Percentiles rank a stretch among this genome's conserved stretches.
Evolutionary conservation across 495 filamentous ascomycete species (phyloP).

Genomic region (Cryomyces antarcticus): DNA sequence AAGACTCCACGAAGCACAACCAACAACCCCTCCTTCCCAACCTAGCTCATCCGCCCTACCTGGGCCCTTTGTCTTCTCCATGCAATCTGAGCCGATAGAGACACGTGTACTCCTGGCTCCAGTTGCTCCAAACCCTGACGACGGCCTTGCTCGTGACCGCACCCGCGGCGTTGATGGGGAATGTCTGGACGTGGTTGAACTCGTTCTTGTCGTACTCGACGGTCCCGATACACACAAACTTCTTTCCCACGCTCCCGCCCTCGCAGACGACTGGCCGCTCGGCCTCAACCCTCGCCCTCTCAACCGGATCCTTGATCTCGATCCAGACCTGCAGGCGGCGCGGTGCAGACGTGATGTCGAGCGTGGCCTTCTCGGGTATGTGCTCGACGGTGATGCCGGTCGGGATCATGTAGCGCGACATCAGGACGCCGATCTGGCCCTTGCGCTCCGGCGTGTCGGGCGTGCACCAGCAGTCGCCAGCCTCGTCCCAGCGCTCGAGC

Average conservation of each 20-base stretch:
- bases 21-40: no score
- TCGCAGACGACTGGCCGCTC: not conserved
- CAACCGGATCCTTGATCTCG: conserved; percentile 17
- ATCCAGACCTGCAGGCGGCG: conserved; percentile 40
- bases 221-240: conserved; percentile 29
- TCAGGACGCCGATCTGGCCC: conserved; percentile 26
- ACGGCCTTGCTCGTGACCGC: conserved; percentile 25
- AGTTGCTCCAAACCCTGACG: conserved; percentile 31
- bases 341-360: conserved; percentile 35
- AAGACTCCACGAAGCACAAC: no score
- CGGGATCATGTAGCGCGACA: conserved; percentile 28
- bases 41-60: no score
- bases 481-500: conserved; percentile 34
- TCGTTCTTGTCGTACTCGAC: conserved; percentile 29
- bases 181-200: conserved; percentile 26
- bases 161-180: conserved; percentile 15
- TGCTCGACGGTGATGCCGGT: conserved; percentile 42
- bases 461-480: conserved; percentile 49
- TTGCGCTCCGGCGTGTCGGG: conserved; percentile 9
- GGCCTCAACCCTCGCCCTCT: not conserved
- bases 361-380: conserved; percentile 28
- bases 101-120: conserved; percentile 36
- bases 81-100: conserved; percentile 34
- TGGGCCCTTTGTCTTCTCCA: conserved; percentile 32
- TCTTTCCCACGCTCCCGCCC: conserved; percentile 1